Evolutionary conservation across 2,329 filamentous ascomycete species (phyloP).

Genomic region (Parastagonospora nodorum): DNA sequence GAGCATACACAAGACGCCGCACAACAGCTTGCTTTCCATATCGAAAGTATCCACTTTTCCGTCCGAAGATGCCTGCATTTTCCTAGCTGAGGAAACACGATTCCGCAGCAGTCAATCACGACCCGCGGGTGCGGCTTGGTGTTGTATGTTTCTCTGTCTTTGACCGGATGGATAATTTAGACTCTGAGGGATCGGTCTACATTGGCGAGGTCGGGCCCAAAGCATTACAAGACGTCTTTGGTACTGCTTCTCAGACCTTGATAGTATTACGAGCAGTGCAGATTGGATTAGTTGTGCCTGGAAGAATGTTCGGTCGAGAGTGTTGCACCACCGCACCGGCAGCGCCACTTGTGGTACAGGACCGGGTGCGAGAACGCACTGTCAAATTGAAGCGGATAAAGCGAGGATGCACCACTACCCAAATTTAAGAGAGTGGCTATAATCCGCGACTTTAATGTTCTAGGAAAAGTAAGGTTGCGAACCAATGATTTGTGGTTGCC

Average conservation of each 20-base stretch:
- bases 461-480: slow-evolving; percentile 26
- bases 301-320: slow-evolving; percentile 7
- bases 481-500: slow-evolving; percentile 15
- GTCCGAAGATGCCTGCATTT: neutral
- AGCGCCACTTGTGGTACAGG: slow-evolving; percentile 22
- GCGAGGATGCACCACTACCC: slow-evolving; percentile 8
- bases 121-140: neutral
- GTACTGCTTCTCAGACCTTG: neutral
- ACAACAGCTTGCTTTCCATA: slow-evolving; percentile 24
- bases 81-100: slow-evolving; percentile 3
- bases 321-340: slow-evolving; percentile 19
- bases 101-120: neutral
- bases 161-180: neutral
- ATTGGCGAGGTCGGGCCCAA: neutral
- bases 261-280: neutral
- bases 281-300: slow-evolving; percentile 8
- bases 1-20: slow-evolving; percentile 23
- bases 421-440: slow-evolving; percentile 10
- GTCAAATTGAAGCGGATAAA: slow-evolving; percentile 6
- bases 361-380: slow-evolving; percentile 2
- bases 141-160: neutral
- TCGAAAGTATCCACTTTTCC: slow-evolving; percentile 2
- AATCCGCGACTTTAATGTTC: slow-evolving; percentile 6
- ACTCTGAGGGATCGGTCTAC: neutral
- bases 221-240: neutral